These are phyloP conservation scores for Filobasidium floriforme DNA, from an alignment of 768 basidiomycete species.

Conservation along the genomic window DNA sequence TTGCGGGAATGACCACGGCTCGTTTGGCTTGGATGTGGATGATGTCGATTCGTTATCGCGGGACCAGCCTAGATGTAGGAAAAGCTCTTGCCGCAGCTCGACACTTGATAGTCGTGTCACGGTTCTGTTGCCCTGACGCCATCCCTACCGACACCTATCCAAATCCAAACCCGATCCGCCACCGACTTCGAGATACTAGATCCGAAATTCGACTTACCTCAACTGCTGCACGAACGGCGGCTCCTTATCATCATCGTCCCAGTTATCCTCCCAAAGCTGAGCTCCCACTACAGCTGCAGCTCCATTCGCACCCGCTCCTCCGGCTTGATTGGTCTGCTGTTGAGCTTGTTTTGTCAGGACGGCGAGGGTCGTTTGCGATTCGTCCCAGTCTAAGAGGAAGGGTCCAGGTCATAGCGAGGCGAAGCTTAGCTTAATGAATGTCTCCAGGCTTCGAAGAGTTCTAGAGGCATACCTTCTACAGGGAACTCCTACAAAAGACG, in stretches of 20 bases:
- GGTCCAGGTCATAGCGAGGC: not conserved
- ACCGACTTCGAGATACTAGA: not conserved
- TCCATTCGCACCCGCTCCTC: slow-evolving; percentile 58
- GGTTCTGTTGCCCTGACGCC: no score
- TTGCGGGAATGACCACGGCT: no score
- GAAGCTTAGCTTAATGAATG: not conserved
- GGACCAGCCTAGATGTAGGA: not conserved
- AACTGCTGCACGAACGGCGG: slow-evolving; percentile 94
- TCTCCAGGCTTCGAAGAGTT: slow-evolving; percentile 1
- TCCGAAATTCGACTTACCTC: slow-evolving; percentile 64
- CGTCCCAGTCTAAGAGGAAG: slow-evolving; percentile 24
- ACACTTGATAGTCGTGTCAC: no score
- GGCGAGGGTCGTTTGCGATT: slow-evolving; percentile 27
- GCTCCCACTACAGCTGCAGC: slow-evolving; percentile 72
- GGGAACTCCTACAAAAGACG: slow-evolving; percentile 61
- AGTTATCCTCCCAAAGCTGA: slow-evolving; percentile 98
- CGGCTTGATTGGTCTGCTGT: slow-evolving; percentile 49
- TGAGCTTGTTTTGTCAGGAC: slow-evolving; percentile 26
- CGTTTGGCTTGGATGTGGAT: no score
- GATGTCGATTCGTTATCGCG: no score
- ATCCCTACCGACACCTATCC: no score
- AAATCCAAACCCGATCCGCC: not conserved
- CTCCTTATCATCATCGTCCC: slow-evolving; percentile 99
- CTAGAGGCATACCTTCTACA: slow-evolving; percentile 58
- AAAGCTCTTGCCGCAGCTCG: not conserved